Conservation (phyloP, 495 filamentous ascomycete species). For the Neurospora sp. region DNA sequence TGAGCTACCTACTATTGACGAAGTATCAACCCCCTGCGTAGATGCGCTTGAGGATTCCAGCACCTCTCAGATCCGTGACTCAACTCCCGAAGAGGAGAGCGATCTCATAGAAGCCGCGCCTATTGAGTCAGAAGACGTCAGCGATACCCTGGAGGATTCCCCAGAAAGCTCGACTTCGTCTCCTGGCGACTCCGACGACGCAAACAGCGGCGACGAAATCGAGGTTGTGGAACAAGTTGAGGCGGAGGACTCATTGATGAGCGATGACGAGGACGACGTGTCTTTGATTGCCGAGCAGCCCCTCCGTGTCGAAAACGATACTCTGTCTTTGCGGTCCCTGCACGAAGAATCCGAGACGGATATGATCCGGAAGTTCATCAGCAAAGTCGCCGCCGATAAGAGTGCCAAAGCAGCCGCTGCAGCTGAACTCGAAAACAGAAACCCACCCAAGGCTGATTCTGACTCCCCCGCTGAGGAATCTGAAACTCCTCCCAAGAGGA, state of each 20-base stretch:
- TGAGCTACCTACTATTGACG: not conserved
- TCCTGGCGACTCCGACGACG: not conserved
- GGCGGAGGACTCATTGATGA: slow-evolving; percentile 5
- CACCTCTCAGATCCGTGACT: not conserved
- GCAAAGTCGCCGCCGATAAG: slow-evolving; percentile 36
- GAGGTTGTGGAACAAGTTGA: slow-evolving; percentile 7
- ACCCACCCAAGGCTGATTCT: slow-evolving; percentile 12
- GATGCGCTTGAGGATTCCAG: not conserved
- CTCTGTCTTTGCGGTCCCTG: slow-evolving; percentile 12
- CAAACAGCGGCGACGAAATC: slow-evolving; percentile 4
- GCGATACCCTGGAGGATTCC: not conserved
- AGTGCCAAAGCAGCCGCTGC: slow-evolving; percentile 23
- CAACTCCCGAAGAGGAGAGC: not conserved
- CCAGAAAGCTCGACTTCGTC: not conserved
- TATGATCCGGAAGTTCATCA: slow-evolving; percentile 36
- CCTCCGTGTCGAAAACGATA: slow-evolving; percentile 12
- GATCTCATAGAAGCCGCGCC: not conserved
- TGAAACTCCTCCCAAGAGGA: slow-evolving; percentile 20
- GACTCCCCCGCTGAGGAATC: slow-evolving; percentile 18
- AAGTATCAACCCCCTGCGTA: not conserved
- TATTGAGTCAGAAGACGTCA: not conserved
- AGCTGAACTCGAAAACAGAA: slow-evolving; percentile 11
- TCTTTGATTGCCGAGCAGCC: slow-evolving; percentile 7
- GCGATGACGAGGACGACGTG: slow-evolving; percentile 19
- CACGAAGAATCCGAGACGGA: slow-evolving; percentile 34